These are phyloP conservation scores for Acanthamoeba castellanii DNA, from an alignment of 208 protist genomes.

Conservation along the genomic window DNA sequence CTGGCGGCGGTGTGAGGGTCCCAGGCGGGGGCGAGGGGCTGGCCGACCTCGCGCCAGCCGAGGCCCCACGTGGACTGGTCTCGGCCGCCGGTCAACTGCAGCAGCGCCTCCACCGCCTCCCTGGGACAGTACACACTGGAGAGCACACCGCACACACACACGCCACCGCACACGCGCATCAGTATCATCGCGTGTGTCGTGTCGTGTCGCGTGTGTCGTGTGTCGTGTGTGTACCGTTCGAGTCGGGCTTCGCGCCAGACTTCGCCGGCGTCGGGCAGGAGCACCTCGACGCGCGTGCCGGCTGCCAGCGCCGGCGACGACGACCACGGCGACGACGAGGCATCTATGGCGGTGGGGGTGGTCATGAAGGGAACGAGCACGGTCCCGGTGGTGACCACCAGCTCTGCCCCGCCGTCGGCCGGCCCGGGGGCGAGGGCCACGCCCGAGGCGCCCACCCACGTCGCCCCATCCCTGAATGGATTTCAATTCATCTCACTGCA, in stretches of 20 bases:
- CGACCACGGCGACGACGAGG: background rate
- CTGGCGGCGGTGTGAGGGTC: background rate
- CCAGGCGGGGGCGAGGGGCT: background rate
- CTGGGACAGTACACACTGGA: background rate
- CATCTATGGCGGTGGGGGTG: background rate
- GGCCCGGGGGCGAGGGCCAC: background rate
- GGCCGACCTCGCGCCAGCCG: constrained; percentile 27
- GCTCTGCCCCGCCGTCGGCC: background rate
- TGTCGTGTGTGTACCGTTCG: background rate
- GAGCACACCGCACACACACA: too few species aligned
- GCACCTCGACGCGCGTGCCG: constrained; percentile 25
- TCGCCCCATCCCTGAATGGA: constrained; percentile 7
- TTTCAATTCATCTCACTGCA: background rate
- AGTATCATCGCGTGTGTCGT: background rate
- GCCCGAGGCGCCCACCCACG: constrained; percentile 17
- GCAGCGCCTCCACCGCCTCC: background rate
- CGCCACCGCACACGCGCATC: too few species aligned
- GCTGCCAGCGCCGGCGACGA: background rate
- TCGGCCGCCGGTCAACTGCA: background rate
- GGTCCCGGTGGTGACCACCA: constrained; percentile 28
- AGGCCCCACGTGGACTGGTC: background rate
- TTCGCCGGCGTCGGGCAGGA: background rate
- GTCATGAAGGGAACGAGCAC: background rate
- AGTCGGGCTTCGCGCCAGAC: constrained; percentile 22
- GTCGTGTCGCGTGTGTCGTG: too few species aligned